These are phyloP conservation scores for Sistotremastrum niveocremeum DNA, from an alignment of 768 basidiomycete genomes.

Conservation along the genomic window DNA sequence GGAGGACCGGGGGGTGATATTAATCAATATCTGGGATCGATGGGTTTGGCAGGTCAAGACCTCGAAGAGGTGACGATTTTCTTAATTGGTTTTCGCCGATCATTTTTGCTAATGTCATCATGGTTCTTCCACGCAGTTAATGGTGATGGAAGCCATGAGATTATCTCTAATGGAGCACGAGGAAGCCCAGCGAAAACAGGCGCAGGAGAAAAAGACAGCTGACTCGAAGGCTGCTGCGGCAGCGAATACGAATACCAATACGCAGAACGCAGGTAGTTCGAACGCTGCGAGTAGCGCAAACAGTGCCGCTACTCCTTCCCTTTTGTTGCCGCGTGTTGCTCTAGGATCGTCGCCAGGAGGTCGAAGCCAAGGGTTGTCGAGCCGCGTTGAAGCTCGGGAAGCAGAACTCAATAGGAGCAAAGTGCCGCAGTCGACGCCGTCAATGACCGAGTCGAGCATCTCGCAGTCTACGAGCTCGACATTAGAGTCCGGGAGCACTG, in stretches of 20 bases:
- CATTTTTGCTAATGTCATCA: neutral
- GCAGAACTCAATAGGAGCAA: too few relatives aligned
- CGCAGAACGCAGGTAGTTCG: neutral
- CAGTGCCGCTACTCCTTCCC: too few relatives aligned
- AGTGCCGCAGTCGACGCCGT: too few relatives aligned
- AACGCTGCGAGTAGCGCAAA: too few relatives aligned
- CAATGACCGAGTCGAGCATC: too few relatives aligned
- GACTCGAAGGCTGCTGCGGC: constrained; percentile 18
- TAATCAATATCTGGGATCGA: constrained; percentile 42
- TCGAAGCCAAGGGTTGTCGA: too few relatives aligned
- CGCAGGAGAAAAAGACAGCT: constrained; percentile 51
- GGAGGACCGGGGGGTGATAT: constrained; percentile 33
- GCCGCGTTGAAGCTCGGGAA: too few relatives aligned
- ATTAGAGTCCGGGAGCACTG: too few relatives aligned
- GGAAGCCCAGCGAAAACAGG: constrained; percentile 73
- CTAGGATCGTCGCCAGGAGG: too few relatives aligned
- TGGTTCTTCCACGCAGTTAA: constrained; percentile 41
- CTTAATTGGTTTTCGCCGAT: constrained; percentile 7
- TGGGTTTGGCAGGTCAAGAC: constrained; percentile 76
- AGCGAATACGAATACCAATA: neutral
- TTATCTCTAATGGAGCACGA: constrained; percentile 89
- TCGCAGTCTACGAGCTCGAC: too few relatives aligned
- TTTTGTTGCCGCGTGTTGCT: too few relatives aligned
- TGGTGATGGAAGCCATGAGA: constrained; percentile 99
- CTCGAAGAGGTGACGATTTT: constrained; percentile 65